Evolutionary conservation across 352 stramenopile species (phyloP), one percentile per base, ranked within the genome.

Genomic region (Thraustochytrium striatum): DNA sequence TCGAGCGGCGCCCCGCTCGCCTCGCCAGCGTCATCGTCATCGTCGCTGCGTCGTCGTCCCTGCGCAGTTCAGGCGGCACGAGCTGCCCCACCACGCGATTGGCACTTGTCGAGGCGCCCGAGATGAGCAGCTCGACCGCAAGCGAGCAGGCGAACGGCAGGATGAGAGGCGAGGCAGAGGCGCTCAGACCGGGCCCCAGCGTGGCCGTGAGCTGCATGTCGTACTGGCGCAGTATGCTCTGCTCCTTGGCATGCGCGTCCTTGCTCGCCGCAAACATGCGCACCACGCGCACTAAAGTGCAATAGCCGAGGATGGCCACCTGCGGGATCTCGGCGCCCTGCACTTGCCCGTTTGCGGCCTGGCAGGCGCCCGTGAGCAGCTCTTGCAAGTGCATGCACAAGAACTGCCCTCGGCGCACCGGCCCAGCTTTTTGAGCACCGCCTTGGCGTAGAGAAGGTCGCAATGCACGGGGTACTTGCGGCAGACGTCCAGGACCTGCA

Each of bases 171-270:
- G 65, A 75, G 19, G 65, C 65, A 38, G 16, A 33, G 35, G n/a
- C n/a, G 16, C 65, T 38, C 1, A 75, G 52, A 2, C 65, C 65
- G 5, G 65, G 65, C 41, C 65, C 65, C 21, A 75, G 41, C 21
- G 65, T 75, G 8, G 65, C 65, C 19, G 65, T 75, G 0, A 75
- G 52, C 52, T 75, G 65, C 65, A 75, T 75, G 13, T 75, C 65
- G 36, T 32, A 75, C 30, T 75, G 65, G 41, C 68, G 58, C 11
- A 75, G 47, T 8, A 75, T 43, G 5, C 30, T 55, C 3, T 62
- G 32, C 5, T 75, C 65, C 8, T 39, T 39, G 8, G 58, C 9
- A 38, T 62, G 50, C 7, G 9, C 5, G 36, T 75, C 65, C 7
- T 28, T 21, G 41, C 65, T 68, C 2, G 7, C 36, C 3, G 65